Base-by-base conservation (phyloP, 345 rosid genomes). In the Triadica sebifera region DNA sequence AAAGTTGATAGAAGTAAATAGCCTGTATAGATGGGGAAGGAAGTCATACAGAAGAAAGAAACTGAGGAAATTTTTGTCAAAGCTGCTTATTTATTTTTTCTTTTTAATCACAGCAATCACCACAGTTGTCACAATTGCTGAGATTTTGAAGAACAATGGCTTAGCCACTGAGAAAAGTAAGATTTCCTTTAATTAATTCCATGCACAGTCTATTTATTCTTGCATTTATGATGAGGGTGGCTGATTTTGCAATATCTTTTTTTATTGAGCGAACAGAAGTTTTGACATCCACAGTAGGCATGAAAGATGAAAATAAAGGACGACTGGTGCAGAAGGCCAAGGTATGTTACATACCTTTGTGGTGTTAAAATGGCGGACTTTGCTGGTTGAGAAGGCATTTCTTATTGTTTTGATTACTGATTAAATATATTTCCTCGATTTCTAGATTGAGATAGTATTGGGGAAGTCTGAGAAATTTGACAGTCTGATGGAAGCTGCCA, bases 101-200 rank as follows among this genome's bases (percentile, higher is more conserved):
- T 4, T 39, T 19, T 20, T 65, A 24, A 57, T 12, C 17, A 15
- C 80, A 77, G 79, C 75, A 70, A 77, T 77, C 71, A 71, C 80
- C 25, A 77, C 75, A 12, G 80, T 77, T 46, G 81, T 73, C 25
- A 73, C 73, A 41, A 89, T 94, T 75, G 92, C 98, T 9, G 97
- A 94, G 85, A 94, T 94, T 58, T 79, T 94, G 81, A 94, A 94
- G 91, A 92, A 91, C 70, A 94, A 89, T 78, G 98, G 97, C 58
- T 72, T 94, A 17, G 98, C 94, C 12, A 87, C 85, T 3, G 97
- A 91, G 84, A 92, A 91, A 83, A 92, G 97, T 94, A 84, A 79
- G 92, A 61, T 17, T 55, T 37, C 6, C 5, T 3, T 29, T 0
- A 8, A 10, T 13, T n/a, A 20, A 20, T 67, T 4, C 25, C 43